phyloP scores from a whole-genome alignment of 2,329 filamentous ascomycete species.

The Clarireedia hainanense region DNA sequence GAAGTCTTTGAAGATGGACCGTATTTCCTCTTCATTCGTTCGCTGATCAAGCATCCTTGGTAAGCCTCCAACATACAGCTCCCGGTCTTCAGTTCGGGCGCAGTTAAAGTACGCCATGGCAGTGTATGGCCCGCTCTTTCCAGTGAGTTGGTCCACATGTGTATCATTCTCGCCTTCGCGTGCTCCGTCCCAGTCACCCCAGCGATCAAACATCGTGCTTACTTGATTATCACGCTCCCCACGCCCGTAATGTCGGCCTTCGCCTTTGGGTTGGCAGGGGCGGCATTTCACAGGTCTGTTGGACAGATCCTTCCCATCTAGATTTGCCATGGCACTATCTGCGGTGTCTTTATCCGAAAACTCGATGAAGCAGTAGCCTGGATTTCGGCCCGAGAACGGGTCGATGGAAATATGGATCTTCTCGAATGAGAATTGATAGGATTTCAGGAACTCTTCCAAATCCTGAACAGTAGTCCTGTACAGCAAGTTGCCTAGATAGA shows the following conservation, averaged over 20 bases:
- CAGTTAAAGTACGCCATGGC: neutral
- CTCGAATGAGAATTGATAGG: neutral
- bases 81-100: neutral
- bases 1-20: neutral
- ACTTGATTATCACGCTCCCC: neutral
- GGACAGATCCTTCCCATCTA: neutral
- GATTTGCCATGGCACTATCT: neutral
- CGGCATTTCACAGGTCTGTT: neutral
- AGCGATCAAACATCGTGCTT: neutral
- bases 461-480: neutral
- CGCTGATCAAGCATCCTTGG: constrained; percentile 1
- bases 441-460: neutral
- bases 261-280: neutral
- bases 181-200: neutral
- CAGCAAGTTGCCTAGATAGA: neutral
- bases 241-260: neutral
- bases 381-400: neutral
- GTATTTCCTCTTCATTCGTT: neutral
- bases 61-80: neutral
- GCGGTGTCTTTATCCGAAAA: neutral
- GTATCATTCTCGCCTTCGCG: neutral
- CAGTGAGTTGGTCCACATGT: neutral
- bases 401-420: neutral
- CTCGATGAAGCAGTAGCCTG: neutral
- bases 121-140: neutral